Evolutionary conservation across 2,329 filamentous ascomycete genomes (phyloP).

Genomic region (Zymoseptoria passerinii): DNA sequence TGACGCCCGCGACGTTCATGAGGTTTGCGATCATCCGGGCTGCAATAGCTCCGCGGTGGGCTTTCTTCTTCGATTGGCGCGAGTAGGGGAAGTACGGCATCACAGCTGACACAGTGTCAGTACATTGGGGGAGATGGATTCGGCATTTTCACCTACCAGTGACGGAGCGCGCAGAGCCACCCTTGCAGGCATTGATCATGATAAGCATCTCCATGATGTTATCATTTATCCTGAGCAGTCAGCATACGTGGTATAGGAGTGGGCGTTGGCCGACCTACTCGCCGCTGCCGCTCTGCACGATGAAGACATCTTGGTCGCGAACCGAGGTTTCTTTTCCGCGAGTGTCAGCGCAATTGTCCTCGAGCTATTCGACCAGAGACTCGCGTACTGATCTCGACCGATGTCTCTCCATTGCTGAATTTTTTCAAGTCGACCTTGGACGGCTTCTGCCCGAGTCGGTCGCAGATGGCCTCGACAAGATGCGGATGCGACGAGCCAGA

Average conservation of each 20-base stretch:
- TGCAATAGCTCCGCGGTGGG: constrained; percentile 89
- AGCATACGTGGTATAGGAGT: constrained; percentile 2
- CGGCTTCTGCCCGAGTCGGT: constrained; percentile 53
- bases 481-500: constrained; percentile 57
- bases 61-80: constrained; percentile 98
- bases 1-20: constrained; percentile 84
- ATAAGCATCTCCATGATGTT: constrained; percentile 98
- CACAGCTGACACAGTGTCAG: constrained; percentile 46
- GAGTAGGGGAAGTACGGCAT: constrained; percentile 98
- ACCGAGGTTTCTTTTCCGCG: constrained; percentile 51
- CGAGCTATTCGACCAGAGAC: not conserved
- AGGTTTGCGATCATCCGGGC: constrained; percentile 96
- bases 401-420: constrained; percentile 63
- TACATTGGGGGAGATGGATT: not conserved
- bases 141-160: constrained; percentile 57
- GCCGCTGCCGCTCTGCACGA: constrained; percentile 91
- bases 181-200: constrained; percentile 98
- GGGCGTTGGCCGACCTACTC: constrained; percentile 40
- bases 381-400: constrained; percentile 53
- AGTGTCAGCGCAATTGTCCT: constrained; percentile 23
- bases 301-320: constrained; percentile 97
- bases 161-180: constrained; percentile 91
- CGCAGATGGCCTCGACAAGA: constrained; percentile 58
- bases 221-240: constrained; percentile 68
- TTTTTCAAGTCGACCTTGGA: constrained; percentile 55